Evolutionary conservation across 176 grass and related monocot genomes (phyloP).

Genomic region (barley (Hordeum vulgare)): DNA sequence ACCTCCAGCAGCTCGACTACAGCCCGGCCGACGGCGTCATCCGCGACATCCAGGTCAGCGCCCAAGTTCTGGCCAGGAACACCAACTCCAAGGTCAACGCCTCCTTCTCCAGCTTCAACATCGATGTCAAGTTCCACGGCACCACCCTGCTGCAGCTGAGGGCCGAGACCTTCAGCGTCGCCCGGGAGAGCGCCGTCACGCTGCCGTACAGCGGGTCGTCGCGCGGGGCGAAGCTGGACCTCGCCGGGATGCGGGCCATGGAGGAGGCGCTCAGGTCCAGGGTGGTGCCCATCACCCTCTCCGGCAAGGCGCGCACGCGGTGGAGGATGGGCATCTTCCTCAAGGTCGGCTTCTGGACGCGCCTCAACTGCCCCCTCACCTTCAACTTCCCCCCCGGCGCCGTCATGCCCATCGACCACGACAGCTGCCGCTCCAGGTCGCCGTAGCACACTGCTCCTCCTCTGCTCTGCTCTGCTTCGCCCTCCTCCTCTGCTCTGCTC

Average conservation of each 20-base stretch:
- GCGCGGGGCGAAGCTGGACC: background rate
- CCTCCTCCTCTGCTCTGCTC: background rate
- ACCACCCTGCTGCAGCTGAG: slow-evolving; percentile 40
- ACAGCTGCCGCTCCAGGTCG: slow-evolving; percentile 29
- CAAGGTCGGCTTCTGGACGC: slow-evolving; percentile 52
- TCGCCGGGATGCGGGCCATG: slow-evolving; percentile 37
- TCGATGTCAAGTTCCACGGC: slow-evolving; percentile 56
- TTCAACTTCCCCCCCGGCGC: slow-evolving; percentile 62
- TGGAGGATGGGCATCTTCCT: slow-evolving; percentile 74
- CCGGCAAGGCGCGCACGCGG: slow-evolving; percentile 49
- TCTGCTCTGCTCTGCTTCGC: background rate
- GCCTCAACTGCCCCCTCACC: slow-evolving; percentile 44
- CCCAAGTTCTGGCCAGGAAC: slow-evolving; percentile 36
- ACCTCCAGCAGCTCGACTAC: slow-evolving; percentile 34
- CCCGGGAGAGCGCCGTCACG: slow-evolving; percentile 33
- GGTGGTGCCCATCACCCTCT: slow-evolving; percentile 51
- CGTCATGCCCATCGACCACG: slow-evolving; percentile 29
- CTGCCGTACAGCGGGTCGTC: slow-evolving; percentile 44
- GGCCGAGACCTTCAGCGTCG: slow-evolving; percentile 39
- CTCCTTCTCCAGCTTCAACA: slow-evolving; percentile 48
- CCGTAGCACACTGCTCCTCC: background rate
- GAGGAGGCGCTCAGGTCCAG: slow-evolving; percentile 31
- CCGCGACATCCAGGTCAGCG: background rate
- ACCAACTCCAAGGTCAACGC: slow-evolving; percentile 57
- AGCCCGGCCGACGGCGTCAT: slow-evolving; percentile 43